Evolutionary conservation across 139 green algal genomes (phyloP).

Genomic region (Chlorella sp.): DNA sequence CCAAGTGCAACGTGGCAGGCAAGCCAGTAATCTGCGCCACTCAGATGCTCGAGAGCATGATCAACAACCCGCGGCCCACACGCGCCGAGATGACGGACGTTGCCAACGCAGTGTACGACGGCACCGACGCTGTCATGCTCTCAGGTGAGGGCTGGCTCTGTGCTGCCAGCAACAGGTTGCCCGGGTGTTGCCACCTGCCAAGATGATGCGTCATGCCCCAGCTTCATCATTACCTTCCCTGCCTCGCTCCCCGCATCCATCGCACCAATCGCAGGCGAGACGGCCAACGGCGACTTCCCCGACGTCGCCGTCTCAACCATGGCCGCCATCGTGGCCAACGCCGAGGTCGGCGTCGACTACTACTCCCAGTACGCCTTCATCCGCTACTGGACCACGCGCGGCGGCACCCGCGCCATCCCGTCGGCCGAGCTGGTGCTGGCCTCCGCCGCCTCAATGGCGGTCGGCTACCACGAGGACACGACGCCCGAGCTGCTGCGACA

Average conservation of each 20-base stretch:
- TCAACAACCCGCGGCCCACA: conserved; percentile 52
- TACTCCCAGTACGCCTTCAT: conserved; percentile 28
- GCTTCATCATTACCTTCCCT: background rate
- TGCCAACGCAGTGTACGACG: conserved; percentile 63
- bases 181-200: background rate
- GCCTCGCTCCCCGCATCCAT: background rate
- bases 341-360: conserved; percentile 53
- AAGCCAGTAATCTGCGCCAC: conserved; percentile 55
- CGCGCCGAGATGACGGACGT: conserved; percentile 86
- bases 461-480: conserved; percentile 31
- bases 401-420: conserved; percentile 15
- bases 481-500: conserved; percentile 20
- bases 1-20: conserved; percentile 63
- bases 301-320: conserved; percentile 67
- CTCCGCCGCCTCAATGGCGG: conserved; percentile 25
- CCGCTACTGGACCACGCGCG: conserved; percentile 23
- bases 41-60: conserved; percentile 71
- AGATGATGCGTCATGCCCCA: background rate
- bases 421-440: conserved; percentile 29
- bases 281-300: conserved; percentile 68
- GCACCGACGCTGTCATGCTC: conserved; percentile 61
- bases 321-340: conserved; percentile 70
- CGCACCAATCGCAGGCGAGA: conserved; percentile 48
- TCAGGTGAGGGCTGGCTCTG: conserved; percentile 15
- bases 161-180: background rate